Percentiles rank a stretch among this genome's conserved stretches.
Evolutionary conservation across 2,329 filamentous ascomycete species (phyloP).

Genomic region (Monosporascus sp.): DNA sequence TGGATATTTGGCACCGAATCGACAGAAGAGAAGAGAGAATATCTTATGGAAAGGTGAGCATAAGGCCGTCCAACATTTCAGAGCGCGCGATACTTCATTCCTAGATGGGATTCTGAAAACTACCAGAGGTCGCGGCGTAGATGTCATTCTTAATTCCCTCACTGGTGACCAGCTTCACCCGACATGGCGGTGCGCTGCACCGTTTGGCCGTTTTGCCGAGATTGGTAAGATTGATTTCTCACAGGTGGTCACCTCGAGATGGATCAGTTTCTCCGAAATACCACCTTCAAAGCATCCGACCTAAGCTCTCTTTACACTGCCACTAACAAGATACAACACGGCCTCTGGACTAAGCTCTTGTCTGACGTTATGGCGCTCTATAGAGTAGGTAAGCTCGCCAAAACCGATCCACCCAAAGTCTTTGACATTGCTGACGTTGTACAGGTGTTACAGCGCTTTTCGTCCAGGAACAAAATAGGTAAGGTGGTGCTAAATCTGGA

Average conservation of each 20-base stretch:
- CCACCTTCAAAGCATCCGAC: conserved; percentile 35
- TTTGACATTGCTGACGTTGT: conserved; percentile 1
- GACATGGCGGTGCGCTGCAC: conserved; percentile 29
- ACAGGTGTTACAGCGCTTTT: conserved; percentile 5
- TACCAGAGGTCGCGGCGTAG: conserved; percentile 8
- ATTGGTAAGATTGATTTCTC: conserved; percentile 31
- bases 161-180: conserved; percentile 7
- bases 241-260: conserved; percentile 32
- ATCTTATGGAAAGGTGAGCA: conserved; percentile 18
- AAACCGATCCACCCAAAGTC: neutral
- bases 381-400: conserved; percentile 1
- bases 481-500: conserved; percentile 6
- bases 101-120: conserved; percentile 17
- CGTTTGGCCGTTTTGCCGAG: conserved; percentile 35
- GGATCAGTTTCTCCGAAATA: conserved; percentile 32
- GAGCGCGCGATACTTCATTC: conserved; percentile 25
- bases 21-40: neutral
- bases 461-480: neutral
- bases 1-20: neutral
- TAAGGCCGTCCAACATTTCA: conserved; percentile 27
- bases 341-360: neutral
- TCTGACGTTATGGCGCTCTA: neutral
- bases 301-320: conserved; percentile 13
- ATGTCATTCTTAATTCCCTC: conserved; percentile 10
- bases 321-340: neutral